Conservation (phyloP, 345 rosid genomes). For the Euphorbia pulcherrima region DNA sequence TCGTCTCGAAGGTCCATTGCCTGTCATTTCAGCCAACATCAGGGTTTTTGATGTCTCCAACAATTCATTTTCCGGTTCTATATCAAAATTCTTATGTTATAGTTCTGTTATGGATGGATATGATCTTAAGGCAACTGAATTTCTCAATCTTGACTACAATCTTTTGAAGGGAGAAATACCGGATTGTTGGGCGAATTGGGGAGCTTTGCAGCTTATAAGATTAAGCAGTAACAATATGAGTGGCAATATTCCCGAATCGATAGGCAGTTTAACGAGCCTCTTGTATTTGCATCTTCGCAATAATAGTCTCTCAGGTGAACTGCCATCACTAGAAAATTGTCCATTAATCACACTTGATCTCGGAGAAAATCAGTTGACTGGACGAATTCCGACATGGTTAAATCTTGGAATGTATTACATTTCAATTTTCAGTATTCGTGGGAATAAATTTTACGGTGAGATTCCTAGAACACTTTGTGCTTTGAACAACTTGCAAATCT, state of each 20-base stretch:
- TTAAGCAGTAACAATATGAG: background rate
- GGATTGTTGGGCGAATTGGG: conserved; percentile 21
- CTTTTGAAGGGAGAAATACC: conserved; percentile 4
- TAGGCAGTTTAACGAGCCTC: background rate
- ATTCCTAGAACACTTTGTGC: background rate
- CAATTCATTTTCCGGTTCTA: conserved; percentile 14
- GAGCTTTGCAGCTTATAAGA: background rate
- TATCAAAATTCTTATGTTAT: background rate
- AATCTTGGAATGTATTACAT: background rate
- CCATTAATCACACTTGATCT: conserved; percentile 2
- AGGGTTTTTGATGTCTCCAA: conserved; percentile 1
- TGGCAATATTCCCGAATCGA: conserved; percentile 12
- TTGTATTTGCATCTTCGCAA: background rate
- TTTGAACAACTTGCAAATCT: background rate
- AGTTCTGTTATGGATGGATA: background rate
- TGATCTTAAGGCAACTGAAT: background rate
- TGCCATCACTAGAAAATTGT: conserved; percentile 2
- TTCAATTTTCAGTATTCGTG: conserved; percentile 8
- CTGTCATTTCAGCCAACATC: background rate
- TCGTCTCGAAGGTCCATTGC: conserved; percentile 4
- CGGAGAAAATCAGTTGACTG: conserved; percentile 2
- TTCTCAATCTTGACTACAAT: conserved; percentile 9
- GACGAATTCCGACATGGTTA: conserved; percentile 11
- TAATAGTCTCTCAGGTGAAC: conserved; percentile 6
- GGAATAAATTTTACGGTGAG: conserved; percentile 9